phyloP scores from a whole-genome alignment of 202 grass and related monocot species.

The Setaria italica region DNA sequence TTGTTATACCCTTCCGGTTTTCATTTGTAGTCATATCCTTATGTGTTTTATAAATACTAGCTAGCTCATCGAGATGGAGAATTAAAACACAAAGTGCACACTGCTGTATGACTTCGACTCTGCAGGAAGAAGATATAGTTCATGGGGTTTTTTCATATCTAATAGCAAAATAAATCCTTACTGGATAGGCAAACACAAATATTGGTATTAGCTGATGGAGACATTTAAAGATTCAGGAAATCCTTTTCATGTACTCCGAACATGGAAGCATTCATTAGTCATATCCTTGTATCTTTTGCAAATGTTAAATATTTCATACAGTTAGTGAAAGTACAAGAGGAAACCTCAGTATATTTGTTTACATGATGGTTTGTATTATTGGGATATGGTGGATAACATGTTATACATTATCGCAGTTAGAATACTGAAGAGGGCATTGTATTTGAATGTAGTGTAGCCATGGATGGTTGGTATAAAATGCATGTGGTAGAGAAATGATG shows the following conservation, averaged over 20 bases:
- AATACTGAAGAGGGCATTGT: background rate
- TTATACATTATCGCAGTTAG: background rate
- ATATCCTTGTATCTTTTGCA: background rate
- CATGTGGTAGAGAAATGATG: background rate
- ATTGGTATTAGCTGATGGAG: background rate
- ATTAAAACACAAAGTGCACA: background rate
- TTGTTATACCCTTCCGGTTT: background rate
- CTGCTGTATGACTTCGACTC: background rate
- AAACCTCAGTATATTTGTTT: background rate
- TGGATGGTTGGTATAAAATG: background rate
- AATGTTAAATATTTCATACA: background rate
- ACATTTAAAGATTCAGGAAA: background rate
- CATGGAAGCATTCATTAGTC: background rate
- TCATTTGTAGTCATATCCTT: background rate
- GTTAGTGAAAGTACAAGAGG: too few species aligned
- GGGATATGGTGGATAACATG: background rate
- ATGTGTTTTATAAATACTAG: background rate
- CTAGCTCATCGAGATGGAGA: background rate
- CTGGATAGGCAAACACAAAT: background rate
- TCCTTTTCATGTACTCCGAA: background rate
- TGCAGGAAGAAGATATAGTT: background rate
- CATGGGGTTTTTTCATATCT: conserved; percentile 3
- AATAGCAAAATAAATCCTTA: background rate
- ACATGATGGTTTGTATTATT: background rate
- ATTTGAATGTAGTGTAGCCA: background rate